Evolutionary conservation across 495 filamentous ascomycete genomes (phyloP).

Genomic region (Parmelia sp.): DNA sequence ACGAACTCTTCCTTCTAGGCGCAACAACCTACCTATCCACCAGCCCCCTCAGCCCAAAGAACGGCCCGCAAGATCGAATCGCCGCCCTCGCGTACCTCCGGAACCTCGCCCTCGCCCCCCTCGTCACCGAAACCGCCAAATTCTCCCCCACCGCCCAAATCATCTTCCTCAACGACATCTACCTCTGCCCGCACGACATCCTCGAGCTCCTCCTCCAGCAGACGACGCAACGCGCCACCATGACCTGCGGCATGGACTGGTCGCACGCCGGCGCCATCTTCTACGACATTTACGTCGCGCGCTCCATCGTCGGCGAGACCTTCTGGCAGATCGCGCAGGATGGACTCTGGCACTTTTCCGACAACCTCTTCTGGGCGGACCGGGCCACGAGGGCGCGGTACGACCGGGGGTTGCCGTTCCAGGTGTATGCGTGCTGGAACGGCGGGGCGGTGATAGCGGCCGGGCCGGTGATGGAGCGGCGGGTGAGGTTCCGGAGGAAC

Average conservation of each 20-base stretch:
- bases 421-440: neutral
- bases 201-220: constrained; percentile 38
- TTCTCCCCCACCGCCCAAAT: neutral
- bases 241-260: constrained; percentile 52
- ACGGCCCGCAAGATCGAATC: neutral
- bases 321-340: constrained; percentile 45
- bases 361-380: constrained; percentile 45
- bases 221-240: constrained; percentile 38
- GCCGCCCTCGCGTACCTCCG: neutral
- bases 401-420: too few species aligned
- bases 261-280: constrained; percentile 37
- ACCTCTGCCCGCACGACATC: neutral
- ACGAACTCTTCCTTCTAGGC: neutral
- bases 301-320: constrained; percentile 41
- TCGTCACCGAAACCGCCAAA: neutral
- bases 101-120: neutral
- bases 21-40: neutral
- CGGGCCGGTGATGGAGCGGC: neutral
- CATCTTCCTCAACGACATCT: neutral
- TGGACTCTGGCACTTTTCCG: constrained; percentile 36
- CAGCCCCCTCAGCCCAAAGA: neutral
- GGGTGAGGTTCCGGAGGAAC: constrained; percentile 14
- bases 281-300: constrained; percentile 47
- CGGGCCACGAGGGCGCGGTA: constrained; percentile 23
- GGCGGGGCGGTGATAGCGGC: neutral